Evolutionary conservation across 352 stramenopile species (phyloP), one percentile per base, ranked within the genome.

Genomic region (Globisporangium alternatum): DNA sequence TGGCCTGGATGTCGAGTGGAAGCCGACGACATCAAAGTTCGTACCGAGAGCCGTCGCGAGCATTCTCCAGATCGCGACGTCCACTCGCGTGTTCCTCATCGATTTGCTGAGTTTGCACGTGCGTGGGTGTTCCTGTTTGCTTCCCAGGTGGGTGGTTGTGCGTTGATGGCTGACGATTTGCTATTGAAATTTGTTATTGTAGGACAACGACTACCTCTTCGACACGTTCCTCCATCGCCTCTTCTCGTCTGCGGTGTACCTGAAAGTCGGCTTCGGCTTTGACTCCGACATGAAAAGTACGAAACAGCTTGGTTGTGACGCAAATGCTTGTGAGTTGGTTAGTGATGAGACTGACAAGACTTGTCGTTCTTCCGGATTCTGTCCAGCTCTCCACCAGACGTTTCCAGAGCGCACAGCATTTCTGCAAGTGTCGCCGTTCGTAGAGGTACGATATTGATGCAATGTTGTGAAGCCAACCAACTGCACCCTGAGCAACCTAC

Each of bases 261-360:
- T 91, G n/a, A 89, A 89, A 64, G 43, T 89, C 13, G 80, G 81
- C 4, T 91, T 91, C 65, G 77, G 77, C 21, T 91, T 91, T 56
- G 72, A 86, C 22, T 85, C 81, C 1, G 81, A 91, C 47, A 66
- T 91, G 47, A 86, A 81, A 86, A 78, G 81, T 87, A 66, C 33
- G 43, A 45, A n/a, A 21, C 22, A 35, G 37, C 55, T 8, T 56
- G 2, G 15, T 43, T 43, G 3, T 10, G 21, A 21, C 12, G 51
- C 37, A 37, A 43, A 43, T 30, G 17, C 2, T 43, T 41, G 17
- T 56, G 51, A 5, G 12, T 56, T 12, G 1, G 10, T 41, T 41
- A 15, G 1, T 17, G 35, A 41, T 17, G 35, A 15, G 7, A 30
- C 51, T 57, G 30, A 43, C 28, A 7, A n/a, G 1, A 1, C 37